Conservation (phyloP, 1,284 basidiomycete species). For the Cryptococcus sp. region DNA sequence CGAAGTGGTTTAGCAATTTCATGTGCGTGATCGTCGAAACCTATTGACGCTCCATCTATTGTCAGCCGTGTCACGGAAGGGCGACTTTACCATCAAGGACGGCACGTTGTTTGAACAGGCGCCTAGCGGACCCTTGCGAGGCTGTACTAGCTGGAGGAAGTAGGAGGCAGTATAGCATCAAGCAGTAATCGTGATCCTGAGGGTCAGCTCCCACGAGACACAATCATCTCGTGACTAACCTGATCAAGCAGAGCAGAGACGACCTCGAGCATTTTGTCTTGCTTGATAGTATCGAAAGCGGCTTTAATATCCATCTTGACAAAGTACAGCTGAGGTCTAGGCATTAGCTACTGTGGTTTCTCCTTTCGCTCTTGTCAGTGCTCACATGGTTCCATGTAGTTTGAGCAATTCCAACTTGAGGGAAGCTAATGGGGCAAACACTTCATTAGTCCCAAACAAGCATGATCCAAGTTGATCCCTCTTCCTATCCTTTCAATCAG, state of each 20-base stretch:
- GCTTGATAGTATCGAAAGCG: constrained; percentile 95
- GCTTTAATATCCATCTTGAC: constrained; percentile 94
- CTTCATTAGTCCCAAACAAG: constrained; percentile 75
- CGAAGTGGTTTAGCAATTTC: constrained; percentile 64
- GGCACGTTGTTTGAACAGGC: constrained; percentile 35
- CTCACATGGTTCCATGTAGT: constrained; percentile 58
- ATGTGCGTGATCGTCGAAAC: constrained; percentile 41
- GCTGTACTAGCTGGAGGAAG: constrained; percentile 38
- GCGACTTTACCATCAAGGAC: constrained; percentile 18
- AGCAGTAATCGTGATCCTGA: constrained; percentile 34
- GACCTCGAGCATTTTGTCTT: constrained; percentile 75
- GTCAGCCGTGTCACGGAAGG: background rate
- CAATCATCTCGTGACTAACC: constrained; percentile 50
- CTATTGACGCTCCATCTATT: constrained; percentile 14
- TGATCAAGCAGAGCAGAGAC: constrained; percentile 67
- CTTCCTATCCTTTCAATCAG: constrained; percentile 57
- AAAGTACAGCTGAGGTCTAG: constrained; percentile 81
- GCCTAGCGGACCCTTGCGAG: constrained; percentile 24
- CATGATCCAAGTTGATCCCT: constrained; percentile 67
- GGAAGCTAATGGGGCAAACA: constrained; percentile 66
- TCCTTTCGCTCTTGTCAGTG: background rate
- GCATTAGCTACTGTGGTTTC: background rate
- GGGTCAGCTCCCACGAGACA: background rate
- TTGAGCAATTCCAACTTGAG: constrained; percentile 60
- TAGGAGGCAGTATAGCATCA: constrained; percentile 35